Evolutionary conservation across 768 basidiomycete species (phyloP).

Genomic region (Tulasnella sp.): DNA sequence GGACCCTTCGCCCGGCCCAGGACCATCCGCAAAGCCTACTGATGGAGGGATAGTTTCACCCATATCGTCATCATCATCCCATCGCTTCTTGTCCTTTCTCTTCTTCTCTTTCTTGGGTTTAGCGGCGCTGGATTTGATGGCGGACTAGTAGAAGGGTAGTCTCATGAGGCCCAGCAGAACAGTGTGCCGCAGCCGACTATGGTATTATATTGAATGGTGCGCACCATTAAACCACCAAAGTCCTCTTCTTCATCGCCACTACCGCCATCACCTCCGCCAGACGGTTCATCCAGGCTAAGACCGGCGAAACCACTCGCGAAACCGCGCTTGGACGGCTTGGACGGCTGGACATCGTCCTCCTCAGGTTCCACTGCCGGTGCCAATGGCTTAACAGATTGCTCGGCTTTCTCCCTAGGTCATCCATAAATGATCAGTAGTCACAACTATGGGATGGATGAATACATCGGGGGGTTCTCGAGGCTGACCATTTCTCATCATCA

Average conservation of each 20-base stretch:
- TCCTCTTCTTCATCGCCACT: constrained; percentile 48
- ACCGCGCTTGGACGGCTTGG: constrained; percentile 10
- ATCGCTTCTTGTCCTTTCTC: constrained; percentile 37
- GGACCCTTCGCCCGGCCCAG: constrained; percentile 25
- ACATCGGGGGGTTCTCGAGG: constrained; percentile 18
- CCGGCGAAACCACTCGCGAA: constrained; percentile 11
- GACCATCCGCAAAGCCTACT: constrained; percentile 23
- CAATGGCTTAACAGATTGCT: constrained; percentile 32
- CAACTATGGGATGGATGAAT: constrained; percentile 18
- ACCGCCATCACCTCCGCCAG: constrained; percentile 29
- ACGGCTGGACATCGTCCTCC: not conserved
- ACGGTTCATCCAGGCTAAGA: constrained; percentile 15
- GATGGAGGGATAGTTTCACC: constrained; percentile 16
- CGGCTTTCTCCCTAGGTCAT: constrained; percentile 46
- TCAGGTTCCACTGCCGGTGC: constrained; percentile 4
- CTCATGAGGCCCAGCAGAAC: too few species aligned
- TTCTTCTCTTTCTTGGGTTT: constrained; percentile 41
- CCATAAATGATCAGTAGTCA: constrained; percentile 15
- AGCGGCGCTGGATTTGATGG: constrained; percentile 44
- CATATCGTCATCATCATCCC: constrained; percentile 10
- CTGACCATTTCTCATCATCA: constrained; percentile 76
- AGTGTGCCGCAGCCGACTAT: too few species aligned
- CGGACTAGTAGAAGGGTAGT: constrained; percentile 40
- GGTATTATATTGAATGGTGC: constrained; percentile 18
- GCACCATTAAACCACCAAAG: constrained; percentile 68